Evolutionary conservation across 2,329 filamentous ascomycete genomes (phyloP), one percentile per base, ranked within the genome.

Genomic region (Penicillium hordei): DNA sequence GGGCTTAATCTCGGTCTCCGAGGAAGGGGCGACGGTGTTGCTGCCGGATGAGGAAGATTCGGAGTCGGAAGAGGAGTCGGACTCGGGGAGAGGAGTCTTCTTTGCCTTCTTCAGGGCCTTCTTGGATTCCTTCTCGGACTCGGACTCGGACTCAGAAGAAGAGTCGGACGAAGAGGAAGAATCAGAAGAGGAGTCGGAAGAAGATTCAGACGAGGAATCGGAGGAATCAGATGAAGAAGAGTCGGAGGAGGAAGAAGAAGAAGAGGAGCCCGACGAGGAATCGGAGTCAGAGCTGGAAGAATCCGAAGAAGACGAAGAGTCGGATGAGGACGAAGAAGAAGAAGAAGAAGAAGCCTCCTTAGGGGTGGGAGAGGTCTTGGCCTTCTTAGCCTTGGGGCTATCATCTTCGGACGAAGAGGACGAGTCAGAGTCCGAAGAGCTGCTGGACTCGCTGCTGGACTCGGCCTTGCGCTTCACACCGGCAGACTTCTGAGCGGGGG

Each of bases 391-490:
- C 59, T 77, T 77, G 4, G 79, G 82, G 34, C 74, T 75, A 57
- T 81, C 77, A 40, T 77, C 77, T 39, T 81, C 79, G 9, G 77
- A 80, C 48, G 76, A 75, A 17, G 76, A 77, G 33, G 75, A 74
- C 12, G 76, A 77, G 53, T 73, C 74, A 2, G 78, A 75, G 56
- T 52, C 39, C 39, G 68, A 70, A 12, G 70, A 72, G 39, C 73
- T 79, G 62, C 72, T 77, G 10, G 75, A 73, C 51, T 75, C 73
- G 15, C 73, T 79, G 62, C 72, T 77, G 10, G 75, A 73, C 49
- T 75, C 73, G 8, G 83, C 83, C 76, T 88, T 88, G 57, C 85
- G 82, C 75, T 88, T 88, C 58, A 83, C 68, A 2, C 75, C 75
- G 31, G 82, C 81, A 9, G 66, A 49, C 44, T 72, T 62, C 60